phyloP scores from a whole-genome alignment of 345 rosid species.

The Gossypium bickii region DNA sequence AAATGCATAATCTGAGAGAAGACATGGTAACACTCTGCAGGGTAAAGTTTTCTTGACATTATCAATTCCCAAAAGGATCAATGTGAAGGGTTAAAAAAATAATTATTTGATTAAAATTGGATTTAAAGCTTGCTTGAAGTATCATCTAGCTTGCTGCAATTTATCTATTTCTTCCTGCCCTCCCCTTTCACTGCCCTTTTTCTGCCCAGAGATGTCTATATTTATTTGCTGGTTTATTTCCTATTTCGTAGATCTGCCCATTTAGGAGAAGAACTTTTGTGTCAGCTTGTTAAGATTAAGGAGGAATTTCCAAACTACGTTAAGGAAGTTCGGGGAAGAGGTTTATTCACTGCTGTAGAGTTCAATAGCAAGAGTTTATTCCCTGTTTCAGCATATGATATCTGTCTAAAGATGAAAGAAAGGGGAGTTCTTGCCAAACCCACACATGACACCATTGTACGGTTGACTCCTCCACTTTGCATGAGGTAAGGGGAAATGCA shows the following conservation, averaged over 20 bases:
- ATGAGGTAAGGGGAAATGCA: slow-evolving; percentile 50
- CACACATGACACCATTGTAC: slow-evolving; percentile 80
- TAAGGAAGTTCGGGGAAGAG: slow-evolving; percentile 92
- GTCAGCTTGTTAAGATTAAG: slow-evolving; percentile 52
- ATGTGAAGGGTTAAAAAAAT: neutral
- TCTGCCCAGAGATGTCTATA: neutral
- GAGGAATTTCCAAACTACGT: slow-evolving; percentile 58
- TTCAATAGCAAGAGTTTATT: slow-evolving; percentile 47
- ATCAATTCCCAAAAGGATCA: neutral
- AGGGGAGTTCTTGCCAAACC: slow-evolving; percentile 97
- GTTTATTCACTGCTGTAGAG: slow-evolving; percentile 74
- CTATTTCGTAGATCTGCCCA: slow-evolving; percentile 22
- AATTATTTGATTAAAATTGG: neutral
- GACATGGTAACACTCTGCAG: neutral
- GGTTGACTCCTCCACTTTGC: slow-evolving; percentile 90
- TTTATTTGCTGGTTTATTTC: slow-evolving; percentile 38
- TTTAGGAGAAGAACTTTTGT: slow-evolving; percentile 22
- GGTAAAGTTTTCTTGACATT: slow-evolving; percentile 9
- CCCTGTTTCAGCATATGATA: slow-evolving; percentile 82
- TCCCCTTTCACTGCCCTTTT: neutral
- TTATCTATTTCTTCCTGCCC: neutral
- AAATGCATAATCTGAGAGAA: neutral
- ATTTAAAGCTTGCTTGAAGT: neutral
- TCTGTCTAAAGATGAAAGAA: slow-evolving; percentile 87
- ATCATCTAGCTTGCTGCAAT: neutral